Evolutionary conservation across 306 rosid genomes (phyloP).

Genomic region (Lotus japonicus): DNA sequence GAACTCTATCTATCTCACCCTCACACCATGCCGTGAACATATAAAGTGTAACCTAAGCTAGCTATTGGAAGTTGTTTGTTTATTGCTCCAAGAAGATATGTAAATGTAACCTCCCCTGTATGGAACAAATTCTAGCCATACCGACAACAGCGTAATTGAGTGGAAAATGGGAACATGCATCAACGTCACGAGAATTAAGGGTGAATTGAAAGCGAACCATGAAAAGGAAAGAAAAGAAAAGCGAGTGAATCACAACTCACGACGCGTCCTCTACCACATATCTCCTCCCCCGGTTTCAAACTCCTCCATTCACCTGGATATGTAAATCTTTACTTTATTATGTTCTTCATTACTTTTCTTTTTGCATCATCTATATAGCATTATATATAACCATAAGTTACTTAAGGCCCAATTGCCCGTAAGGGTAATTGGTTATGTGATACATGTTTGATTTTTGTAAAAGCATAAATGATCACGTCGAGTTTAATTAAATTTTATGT

Average conservation of each 20-base stretch:
- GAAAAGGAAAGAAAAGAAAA: background rate
- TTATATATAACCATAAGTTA: no score
- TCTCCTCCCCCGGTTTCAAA: conserved; percentile 41
- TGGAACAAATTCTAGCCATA: conserved; percentile 30
- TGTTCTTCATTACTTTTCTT: background rate
- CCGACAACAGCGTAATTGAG: background rate
- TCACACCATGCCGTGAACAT: conserved; percentile 4
- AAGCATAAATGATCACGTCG: no score
- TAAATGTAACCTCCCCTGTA: conserved; percentile 26
- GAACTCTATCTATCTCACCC: conserved; percentile 27
- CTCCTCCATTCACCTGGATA: background rate
- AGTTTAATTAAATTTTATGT: no score
- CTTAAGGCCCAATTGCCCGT: no score
- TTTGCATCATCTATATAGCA: background rate
- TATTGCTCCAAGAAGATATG: background rate
- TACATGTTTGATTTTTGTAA: no score
- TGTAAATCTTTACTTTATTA: conserved; percentile 9
- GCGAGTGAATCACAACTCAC: background rate
- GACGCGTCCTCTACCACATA: conserved; percentile 38
- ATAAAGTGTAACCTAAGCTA: background rate
- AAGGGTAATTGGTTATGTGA: no score
- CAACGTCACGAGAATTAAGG: conserved; percentile 18
- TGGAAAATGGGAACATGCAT: background rate
- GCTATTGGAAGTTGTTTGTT: background rate
- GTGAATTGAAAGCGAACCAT: background rate